Evolutionary conservation across 169 alveolate genomes (phyloP).

Genomic region (Cryptosporidium sp.): DNA sequence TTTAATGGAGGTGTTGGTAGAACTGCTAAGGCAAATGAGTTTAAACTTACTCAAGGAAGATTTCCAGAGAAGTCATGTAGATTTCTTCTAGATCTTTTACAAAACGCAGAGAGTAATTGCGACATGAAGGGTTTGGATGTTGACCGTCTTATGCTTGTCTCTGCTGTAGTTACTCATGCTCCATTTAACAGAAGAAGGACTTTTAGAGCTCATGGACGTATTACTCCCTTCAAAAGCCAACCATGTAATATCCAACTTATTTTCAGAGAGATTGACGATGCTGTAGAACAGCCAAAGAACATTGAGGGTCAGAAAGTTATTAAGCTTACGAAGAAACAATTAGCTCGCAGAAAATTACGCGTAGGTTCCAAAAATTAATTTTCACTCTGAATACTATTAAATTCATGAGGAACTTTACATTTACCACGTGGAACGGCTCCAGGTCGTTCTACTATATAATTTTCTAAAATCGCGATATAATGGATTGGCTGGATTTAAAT

Average conservation of each 20-base stretch:
- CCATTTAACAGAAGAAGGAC: conserved; percentile 97
- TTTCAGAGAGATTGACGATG: conserved; percentile 86
- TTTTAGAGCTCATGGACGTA: conserved; percentile 99
- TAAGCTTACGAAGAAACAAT: conserved; percentile 84
- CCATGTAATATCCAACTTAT: conserved; percentile 92
- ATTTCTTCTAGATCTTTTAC: conserved; percentile 90
- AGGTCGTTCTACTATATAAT: conserved; percentile 6
- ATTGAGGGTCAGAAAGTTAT: conserved; percentile 79
- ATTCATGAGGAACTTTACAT: neutral
- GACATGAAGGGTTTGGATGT: conserved; percentile 95
- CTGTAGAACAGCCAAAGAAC: conserved; percentile 83
- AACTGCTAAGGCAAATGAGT: conserved; percentile 96
- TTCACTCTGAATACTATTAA: neutral
- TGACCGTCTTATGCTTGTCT: conserved; percentile 90
- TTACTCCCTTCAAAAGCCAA: conserved; percentile 91
- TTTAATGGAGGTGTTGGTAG: conserved; percentile 97
- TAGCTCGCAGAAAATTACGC: conserved; percentile 84
- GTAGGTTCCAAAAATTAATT: conserved; percentile 58
- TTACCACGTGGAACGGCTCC: conserved; percentile 3
- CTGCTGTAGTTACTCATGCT: conserved; percentile 95
- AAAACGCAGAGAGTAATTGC: conserved; percentile 95
- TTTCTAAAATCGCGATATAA: conserved; percentile 23
- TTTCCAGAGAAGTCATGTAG: conserved; percentile 98
- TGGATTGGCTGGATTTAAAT: conserved; percentile 10
- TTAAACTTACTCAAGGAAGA: conserved; percentile 95